Conservation (phyloP, 257 asterid genomes). For the Plectranthus barbatus region DNA sequence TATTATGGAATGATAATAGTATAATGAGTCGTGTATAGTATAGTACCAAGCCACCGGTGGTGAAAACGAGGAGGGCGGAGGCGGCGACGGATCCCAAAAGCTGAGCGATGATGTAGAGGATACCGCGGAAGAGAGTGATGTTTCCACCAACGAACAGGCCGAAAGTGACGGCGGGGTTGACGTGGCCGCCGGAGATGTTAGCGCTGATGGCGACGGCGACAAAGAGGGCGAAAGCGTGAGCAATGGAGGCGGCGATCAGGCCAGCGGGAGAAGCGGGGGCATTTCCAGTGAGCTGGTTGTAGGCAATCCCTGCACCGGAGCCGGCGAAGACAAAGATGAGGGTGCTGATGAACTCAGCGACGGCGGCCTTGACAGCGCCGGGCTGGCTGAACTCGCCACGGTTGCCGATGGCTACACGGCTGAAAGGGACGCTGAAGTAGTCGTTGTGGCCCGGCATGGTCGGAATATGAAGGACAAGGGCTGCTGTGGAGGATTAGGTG, state of each 20-base stretch:
- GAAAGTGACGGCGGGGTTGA: too few relatives aligned
- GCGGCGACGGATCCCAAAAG: conserved; percentile 48
- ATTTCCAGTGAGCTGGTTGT: conserved; percentile 23
- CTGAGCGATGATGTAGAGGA: conserved; percentile 51
- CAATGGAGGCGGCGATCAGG: conserved; percentile 37
- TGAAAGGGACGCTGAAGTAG: conserved; percentile 32
- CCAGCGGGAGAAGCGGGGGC: conserved; percentile 32
- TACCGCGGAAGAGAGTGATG: conserved; percentile 43
- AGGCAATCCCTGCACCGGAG: conserved; percentile 57
- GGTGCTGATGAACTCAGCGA: conserved; percentile 58
- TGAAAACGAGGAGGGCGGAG: conserved; percentile 28
- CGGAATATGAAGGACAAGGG: not conserved
- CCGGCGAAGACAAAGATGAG: conserved; percentile 55
- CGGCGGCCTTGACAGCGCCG: conserved; percentile 41
- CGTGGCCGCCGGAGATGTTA: conserved; percentile 59
- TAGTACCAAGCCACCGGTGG: conserved; percentile 43
- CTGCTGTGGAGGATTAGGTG: not conserved
- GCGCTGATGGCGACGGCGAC: conserved; percentile 47
- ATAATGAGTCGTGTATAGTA: too few relatives aligned
- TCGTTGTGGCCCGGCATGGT: conserved; percentile 37
- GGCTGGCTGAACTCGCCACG: conserved; percentile 38
- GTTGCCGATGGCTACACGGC: conserved; percentile 40
- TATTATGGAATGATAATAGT: too few relatives aligned
- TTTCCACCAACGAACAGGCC: conserved; percentile 52
- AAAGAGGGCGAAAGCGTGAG: conserved; percentile 47